These are phyloP conservation scores for Botrytis tulipae DNA, from an alignment of 2,329 filamentous ascomycete genomes.

Conservation along the genomic window DNA sequence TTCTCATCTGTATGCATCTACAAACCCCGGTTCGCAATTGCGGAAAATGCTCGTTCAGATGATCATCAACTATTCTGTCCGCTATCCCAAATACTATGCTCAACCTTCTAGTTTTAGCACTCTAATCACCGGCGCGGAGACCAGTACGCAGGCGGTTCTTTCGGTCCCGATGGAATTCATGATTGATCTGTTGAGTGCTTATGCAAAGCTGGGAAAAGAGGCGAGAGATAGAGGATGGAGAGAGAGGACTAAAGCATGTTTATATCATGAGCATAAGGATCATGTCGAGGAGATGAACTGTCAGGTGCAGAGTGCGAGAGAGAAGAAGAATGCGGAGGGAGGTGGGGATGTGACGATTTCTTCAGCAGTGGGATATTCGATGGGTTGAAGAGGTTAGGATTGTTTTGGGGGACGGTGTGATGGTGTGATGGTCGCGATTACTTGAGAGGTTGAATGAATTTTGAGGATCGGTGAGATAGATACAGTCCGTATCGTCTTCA, in stretches of 20 bases:
- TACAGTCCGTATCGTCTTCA: accelerated
- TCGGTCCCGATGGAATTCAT: neutral
- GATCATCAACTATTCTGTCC: neutral
- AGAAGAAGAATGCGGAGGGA: neutral
- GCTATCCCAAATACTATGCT: neutral
- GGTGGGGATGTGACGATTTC: neutral
- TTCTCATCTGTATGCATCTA: neutral
- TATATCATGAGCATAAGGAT: neutral
- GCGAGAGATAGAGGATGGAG: too few species aligned
- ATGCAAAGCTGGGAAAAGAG: neutral
- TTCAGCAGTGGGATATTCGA: neutral
- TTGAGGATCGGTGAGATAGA: neutral
- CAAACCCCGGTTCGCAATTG: neutral
- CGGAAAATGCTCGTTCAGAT: neutral
- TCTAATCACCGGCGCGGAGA: neutral
- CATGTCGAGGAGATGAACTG: neutral
- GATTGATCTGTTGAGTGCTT: neutral
- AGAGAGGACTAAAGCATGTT: neutral
- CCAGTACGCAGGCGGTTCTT: accelerated
- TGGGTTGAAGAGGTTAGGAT: neutral
- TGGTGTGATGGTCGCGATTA: neutral
- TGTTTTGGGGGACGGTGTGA: neutral
- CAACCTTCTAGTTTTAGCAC: neutral
- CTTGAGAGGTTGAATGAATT: neutral
- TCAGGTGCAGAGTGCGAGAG: neutral